Percentiles rank a stretch among this genome's conserved stretches.
Evolutionary conservation across 345 rosid species (phyloP).

Genomic region (Aquilaria yunnanensis): DNA sequence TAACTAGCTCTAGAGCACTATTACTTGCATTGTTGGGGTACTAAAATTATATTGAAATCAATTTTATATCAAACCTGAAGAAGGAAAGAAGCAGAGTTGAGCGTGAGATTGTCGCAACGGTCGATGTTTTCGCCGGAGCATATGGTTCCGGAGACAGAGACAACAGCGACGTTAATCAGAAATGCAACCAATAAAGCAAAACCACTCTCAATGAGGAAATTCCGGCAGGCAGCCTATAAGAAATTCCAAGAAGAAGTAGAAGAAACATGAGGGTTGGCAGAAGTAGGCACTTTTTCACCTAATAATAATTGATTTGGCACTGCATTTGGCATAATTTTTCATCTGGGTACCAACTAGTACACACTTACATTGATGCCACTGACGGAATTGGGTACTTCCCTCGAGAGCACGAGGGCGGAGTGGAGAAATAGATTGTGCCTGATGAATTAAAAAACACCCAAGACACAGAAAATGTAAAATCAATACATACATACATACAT

Average conservation of each 20-base stretch:
- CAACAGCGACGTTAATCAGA: slow-evolving; percentile 48
- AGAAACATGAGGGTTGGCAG: too few species aligned
- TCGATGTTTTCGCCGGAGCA: slow-evolving; percentile 22
- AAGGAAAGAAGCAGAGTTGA: slow-evolving; percentile 69
- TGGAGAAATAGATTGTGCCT: slow-evolving; percentile 46
- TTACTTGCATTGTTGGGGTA: too few species aligned
- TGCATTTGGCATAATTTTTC: too few species aligned
- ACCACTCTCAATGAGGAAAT: slow-evolving; percentile 58
- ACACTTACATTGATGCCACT: slow-evolving; percentile 38
- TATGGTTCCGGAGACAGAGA: slow-evolving; percentile 52
- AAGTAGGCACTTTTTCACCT: too few species aligned
- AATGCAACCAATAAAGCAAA: slow-evolving; percentile 59
- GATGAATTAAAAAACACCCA: not conserved
- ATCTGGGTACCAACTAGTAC: not conserved
- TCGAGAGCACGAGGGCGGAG: slow-evolving; percentile 38
- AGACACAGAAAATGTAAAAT: too few species aligned
- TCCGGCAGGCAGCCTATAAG: slow-evolving; percentile 62
- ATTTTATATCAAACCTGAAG: slow-evolving; percentile 33
- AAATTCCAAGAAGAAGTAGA: too few species aligned
- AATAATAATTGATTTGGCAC: too few species aligned
- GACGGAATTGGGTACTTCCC: slow-evolving; percentile 39
- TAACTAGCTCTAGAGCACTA: too few species aligned
- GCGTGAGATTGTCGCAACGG: slow-evolving; percentile 46
- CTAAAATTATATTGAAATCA: too few species aligned
- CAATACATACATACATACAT: too few species aligned